A percentile compares a stretch with the other conserved stretches of the same genome.
phyloP scores from a whole-genome alignment of 2,329 filamentous ascomycete genomes.

The Diaporthe nobilis region DNA sequence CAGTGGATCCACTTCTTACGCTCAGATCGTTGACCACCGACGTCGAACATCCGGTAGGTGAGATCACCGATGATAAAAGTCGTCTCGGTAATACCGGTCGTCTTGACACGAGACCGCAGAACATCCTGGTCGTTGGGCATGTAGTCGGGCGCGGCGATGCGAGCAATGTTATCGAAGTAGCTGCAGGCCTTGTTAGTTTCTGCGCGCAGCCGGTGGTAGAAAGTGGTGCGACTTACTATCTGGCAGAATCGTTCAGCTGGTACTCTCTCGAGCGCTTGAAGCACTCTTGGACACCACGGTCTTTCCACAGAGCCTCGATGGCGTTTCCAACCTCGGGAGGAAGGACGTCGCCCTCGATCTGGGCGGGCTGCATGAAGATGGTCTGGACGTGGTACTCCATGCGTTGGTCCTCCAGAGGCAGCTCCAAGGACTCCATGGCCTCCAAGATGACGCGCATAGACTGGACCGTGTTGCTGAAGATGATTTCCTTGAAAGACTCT shows the following conservation, averaged over 20 bases:
- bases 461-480: conserved; percentile 79
- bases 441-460: conserved; percentile 79
- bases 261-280: conserved; percentile 97
- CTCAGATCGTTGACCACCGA: conserved; percentile 94
- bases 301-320: conserved; percentile 93
- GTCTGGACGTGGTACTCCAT: conserved; percentile 98
- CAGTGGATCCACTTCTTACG: conserved; percentile 99
- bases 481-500: conserved; percentile 79
- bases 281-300: conserved; percentile 92
- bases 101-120: conserved; percentile 95
- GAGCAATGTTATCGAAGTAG: conserved; percentile 96
- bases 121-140: conserved; percentile 97
- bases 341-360: conserved; percentile 95
- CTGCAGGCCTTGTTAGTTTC: conserved; percentile 64
- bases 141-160: conserved; percentile 92
- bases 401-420: conserved; percentile 90
- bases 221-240: conserved; percentile 83
- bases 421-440: conserved; percentile 78
- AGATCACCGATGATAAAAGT: conserved; percentile 95
- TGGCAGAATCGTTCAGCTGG: conserved; percentile 94
- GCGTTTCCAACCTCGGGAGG: conserved; percentile 95
- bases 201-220: neutral
- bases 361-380: conserved; percentile 97
- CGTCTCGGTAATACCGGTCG: conserved; percentile 96
- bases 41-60: conserved; percentile 97